Evolutionary conservation across 768 basidiomycete genomes (phyloP).

Genomic region (Lentinula guzmanii): DNA sequence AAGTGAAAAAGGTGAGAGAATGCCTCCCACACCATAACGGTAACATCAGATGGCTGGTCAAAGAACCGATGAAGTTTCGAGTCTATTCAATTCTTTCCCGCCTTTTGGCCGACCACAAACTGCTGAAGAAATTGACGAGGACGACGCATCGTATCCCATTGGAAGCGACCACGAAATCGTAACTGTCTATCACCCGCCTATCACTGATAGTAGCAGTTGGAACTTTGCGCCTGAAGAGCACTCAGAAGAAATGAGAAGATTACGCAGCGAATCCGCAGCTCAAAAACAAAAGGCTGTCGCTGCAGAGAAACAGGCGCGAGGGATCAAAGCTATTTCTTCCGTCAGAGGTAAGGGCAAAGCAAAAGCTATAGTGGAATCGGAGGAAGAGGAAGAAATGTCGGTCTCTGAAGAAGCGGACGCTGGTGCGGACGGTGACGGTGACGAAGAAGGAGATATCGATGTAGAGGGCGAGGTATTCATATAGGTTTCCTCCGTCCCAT

Average conservation of each 20-base stretch:
- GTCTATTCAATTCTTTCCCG: constrained; percentile 1
- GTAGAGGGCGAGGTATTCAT: background rate
- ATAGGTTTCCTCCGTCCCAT: background rate
- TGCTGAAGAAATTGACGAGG: background rate
- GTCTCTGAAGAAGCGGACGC: background rate
- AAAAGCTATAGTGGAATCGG: background rate
- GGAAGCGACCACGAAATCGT: background rate
- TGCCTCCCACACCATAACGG: background rate
- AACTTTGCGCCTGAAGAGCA: background rate
- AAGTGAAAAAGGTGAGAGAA: background rate
- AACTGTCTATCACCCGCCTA: background rate
- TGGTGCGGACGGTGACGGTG: background rate
- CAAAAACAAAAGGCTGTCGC: background rate
- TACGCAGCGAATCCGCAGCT: constrained; percentile 1
- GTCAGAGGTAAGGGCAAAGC: background rate
- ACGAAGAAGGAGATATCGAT: background rate
- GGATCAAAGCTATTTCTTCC: background rate
- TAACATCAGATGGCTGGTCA: constrained; percentile 2
- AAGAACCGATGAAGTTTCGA: constrained; percentile 1
- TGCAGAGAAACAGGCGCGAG: background rate
- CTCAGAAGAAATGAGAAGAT: constrained; percentile 5
- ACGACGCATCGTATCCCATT: background rate
- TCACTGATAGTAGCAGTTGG: background rate
- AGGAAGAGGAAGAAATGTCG: constrained; percentile 3
- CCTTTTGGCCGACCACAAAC: background rate